phyloP scores from a whole-genome alignment of 129 eudicot species.

The Chrysanthemum lavandulifolium region DNA sequence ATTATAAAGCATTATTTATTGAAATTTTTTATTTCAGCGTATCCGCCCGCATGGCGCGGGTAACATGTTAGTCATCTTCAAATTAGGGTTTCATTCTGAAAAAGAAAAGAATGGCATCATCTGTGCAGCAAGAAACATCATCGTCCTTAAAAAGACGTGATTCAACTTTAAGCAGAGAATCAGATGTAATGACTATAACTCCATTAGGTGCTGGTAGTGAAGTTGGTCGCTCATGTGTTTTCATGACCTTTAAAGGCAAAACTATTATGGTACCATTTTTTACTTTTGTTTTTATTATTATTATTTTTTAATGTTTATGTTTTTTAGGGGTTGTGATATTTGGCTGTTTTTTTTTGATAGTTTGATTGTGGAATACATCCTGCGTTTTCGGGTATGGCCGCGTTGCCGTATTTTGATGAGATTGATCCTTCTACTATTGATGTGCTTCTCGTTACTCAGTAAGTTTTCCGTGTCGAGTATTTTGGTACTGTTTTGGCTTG shows the following conservation, averaged over 20 bases:
- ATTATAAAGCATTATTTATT: no score
- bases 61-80: no score
- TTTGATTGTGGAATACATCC: constrained; percentile 99
- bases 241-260: constrained; percentile 94
- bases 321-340: background rate
- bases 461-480: constrained; percentile 18
- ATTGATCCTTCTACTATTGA: constrained; percentile 91
- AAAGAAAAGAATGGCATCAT: constrained; percentile 51
- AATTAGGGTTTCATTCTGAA: constrained; percentile 1
- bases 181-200: constrained; percentile 74
- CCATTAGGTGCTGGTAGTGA: constrained; percentile 97
- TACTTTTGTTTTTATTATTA: no score
- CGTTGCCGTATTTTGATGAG: constrained; percentile 95
- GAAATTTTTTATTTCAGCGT: no score
- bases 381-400: constrained; percentile 97
- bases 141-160: constrained; percentile 72
- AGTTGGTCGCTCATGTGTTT: constrained; percentile 92
- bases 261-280: constrained; percentile 56
- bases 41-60: no score
- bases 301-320: background rate
- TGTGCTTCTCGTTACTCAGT: constrained; percentile 94
- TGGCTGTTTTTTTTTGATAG: constrained; percentile 31
- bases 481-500: background rate
- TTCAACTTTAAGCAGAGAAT: constrained; percentile 51
- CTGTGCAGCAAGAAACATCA: constrained; percentile 40